Percentiles rank a stretch among this genome's conserved stretches.
Conservation (phyloP, 1,284 basidiomycete species). For the Ceratobasidium papillatum region DNA sequence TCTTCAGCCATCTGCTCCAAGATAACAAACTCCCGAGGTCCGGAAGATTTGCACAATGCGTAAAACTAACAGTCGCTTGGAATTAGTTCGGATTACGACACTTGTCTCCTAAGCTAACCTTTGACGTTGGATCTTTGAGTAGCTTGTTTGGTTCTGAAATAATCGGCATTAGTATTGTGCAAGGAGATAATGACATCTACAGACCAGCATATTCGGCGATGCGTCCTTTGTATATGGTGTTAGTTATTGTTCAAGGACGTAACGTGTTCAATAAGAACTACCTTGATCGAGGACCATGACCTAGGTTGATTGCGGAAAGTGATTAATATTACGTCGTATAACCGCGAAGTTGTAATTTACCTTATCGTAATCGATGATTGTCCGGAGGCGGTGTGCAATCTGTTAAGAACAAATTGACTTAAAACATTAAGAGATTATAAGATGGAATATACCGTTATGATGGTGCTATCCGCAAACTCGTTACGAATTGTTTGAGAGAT, state of each 20-base stretch:
- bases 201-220: conserved; percentile 82
- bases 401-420: conserved; percentile 48
- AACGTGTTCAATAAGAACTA: conserved; percentile 9
- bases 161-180: not conserved
- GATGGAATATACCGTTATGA: conserved; percentile 52
- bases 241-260: conserved; percentile 17
- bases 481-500: conserved; percentile 78
- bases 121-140: conserved; percentile 62
- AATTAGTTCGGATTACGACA: not conserved
- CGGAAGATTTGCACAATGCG: conserved; percentile 81
- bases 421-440: not conserved
- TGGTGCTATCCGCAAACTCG: conserved; percentile 68
- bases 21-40: conserved; percentile 78
- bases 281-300: conserved; percentile 91
- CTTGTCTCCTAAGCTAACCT: not conserved
- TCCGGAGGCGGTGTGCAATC: conserved; percentile 72
- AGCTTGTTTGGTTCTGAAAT: conserved; percentile 63
- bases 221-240: conserved; percentile 51
- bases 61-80: conserved; percentile 78
- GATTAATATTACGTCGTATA: conserved; percentile 17
- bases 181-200: not conserved
- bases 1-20: conserved; percentile 54
- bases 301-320: conserved; percentile 52
- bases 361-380: conserved; percentile 67
- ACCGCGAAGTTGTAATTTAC: conserved; percentile 49